Conservation (phyloP, 139 green algal genomes). For the Spirogloea muscicola region DNA sequence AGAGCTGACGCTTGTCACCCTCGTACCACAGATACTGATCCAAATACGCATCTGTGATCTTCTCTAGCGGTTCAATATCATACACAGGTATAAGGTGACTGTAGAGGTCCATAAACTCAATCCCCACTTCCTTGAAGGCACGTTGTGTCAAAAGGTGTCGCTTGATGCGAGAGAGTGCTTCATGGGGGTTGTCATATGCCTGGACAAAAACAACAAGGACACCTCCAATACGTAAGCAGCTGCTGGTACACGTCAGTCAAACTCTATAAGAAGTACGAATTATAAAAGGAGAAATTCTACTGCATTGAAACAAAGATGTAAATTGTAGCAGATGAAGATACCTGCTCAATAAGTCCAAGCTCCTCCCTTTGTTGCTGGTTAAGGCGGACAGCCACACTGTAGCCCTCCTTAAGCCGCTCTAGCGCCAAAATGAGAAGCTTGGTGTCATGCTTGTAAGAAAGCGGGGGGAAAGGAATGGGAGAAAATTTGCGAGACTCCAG, state of each 20-base stretch:
- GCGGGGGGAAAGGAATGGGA: constrained; percentile 96
- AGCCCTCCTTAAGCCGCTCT: constrained; percentile 98
- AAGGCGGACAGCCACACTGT: constrained; percentile 87
- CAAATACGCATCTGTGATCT: constrained; percentile 98
- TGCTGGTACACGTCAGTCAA: too few species aligned
- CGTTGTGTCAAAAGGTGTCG: constrained; percentile 96
- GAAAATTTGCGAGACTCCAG: constrained; percentile 96
- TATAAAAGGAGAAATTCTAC: too few species aligned
- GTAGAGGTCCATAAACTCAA: constrained; percentile 99
- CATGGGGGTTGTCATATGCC: constrained; percentile 99
- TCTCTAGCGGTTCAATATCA: constrained; percentile 99
- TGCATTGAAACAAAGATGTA: too few species aligned
- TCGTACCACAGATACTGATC: constrained; percentile 93
- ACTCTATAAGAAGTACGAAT: too few species aligned
- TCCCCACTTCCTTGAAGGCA: constrained; percentile 96
- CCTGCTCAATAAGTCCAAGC: constrained; percentile 98
- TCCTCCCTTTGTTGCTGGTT: constrained; percentile 97
- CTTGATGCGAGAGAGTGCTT: constrained; percentile 97
- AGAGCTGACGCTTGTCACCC: constrained; percentile 93
- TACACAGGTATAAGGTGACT: constrained; percentile 95
- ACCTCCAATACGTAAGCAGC: too few species aligned
- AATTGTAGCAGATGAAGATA: too few species aligned
- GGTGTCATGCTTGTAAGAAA: constrained; percentile 99
- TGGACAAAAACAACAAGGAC: too few species aligned
- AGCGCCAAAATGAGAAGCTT: constrained; percentile 99